phyloP scores from a whole-genome alignment of 768 basidiomycete genomes.

The Trametes coccinea region DNA sequence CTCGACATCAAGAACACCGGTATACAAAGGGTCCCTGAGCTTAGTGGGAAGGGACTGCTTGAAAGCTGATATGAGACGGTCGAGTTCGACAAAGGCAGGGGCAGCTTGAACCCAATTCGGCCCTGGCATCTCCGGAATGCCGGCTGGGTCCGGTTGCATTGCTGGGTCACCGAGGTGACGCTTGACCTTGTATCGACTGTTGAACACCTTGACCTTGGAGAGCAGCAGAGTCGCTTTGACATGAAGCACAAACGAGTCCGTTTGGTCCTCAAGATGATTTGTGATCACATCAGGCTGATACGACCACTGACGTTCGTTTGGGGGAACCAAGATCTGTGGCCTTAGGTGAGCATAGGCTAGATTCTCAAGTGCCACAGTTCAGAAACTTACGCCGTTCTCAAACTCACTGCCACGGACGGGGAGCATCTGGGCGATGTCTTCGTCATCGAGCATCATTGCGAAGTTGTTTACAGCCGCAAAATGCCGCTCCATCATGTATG shows the following conservation, averaged over 20 bases:
- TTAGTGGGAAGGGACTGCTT: conserved; percentile 57
- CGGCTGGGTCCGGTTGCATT: conserved; percentile 26
- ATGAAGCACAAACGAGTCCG: conserved; percentile 72
- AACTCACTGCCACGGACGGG: conserved; percentile 63
- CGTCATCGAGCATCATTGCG: conserved; percentile 70
- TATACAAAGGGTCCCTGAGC: conserved; percentile 52
- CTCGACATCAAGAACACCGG: conserved; percentile 57
- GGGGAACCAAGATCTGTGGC: conserved; percentile 24
- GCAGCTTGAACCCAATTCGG: neutral
- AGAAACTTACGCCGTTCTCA: conserved; percentile 56
- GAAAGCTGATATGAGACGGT: conserved; percentile 58
- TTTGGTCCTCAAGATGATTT: conserved; percentile 57
- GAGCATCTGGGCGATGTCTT: conserved; percentile 70
- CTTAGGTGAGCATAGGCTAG: conserved; percentile 43
- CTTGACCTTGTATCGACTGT: conserved; percentile 61
- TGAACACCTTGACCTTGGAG: conserved; percentile 62
- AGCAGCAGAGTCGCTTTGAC: conserved; percentile 69
- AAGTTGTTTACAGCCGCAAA: conserved; percentile 70
- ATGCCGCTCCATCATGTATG: conserved; percentile 68
- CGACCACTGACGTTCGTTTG: conserved; percentile 64
- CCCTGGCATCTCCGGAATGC: conserved; percentile 14
- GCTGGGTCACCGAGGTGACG: conserved; percentile 60
- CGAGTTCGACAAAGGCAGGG: conserved; percentile 60
- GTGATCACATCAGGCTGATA: conserved; percentile 61
- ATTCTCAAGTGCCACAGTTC: conserved; percentile 28